Evolutionary conservation across 1,139 yeast genomes (phyloP).

Genomic region (Geotrichum fermentans): DNA sequence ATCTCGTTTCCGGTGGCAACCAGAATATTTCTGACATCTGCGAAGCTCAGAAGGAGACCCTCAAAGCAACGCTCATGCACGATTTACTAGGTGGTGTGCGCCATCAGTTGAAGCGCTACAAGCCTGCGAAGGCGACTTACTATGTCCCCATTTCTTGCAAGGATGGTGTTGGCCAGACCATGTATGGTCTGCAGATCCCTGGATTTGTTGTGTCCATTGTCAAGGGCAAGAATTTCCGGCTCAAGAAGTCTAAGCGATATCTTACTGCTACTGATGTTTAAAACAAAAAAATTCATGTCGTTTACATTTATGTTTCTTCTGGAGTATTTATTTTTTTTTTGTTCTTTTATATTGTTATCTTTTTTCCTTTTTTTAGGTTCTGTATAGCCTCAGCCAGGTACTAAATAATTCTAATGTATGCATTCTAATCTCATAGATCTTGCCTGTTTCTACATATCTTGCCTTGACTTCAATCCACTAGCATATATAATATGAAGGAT

Average conservation of each 20-base stretch:
- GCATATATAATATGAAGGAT: too few species aligned
- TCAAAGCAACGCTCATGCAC: slow-evolving; percentile 15
- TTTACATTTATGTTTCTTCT: too few species aligned
- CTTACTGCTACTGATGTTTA: too few species aligned
- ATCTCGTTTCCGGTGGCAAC: slow-evolving; percentile 16
- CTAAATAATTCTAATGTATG: too few species aligned
- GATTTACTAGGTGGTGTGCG: slow-evolving; percentile 10
- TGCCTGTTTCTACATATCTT: too few species aligned
- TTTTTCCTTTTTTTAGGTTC: too few species aligned
- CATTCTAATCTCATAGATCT: too few species aligned
- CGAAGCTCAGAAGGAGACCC: slow-evolving; percentile 13
- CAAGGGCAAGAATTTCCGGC: slow-evolving; percentile 17
- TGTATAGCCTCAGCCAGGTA: too few species aligned
- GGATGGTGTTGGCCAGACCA: slow-evolving; percentile 20
- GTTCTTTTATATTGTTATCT: too few species aligned
- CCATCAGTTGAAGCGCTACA: slow-evolving; percentile 12
- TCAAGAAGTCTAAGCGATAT: slow-evolving; percentile 11
- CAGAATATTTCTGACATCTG: slow-evolving; percentile 17
- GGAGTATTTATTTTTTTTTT: too few species aligned
- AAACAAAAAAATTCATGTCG: too few species aligned
- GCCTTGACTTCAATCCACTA: too few species aligned
- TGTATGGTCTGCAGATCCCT: slow-evolving; percentile 17
- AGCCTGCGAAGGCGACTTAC: slow-evolving; percentile 9
- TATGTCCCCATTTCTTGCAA: slow-evolving; percentile 19
- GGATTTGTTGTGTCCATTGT: slow-evolving; percentile 18